phyloP scores from a whole-genome alignment of 805 yeast genomes.

The Ogataea zsoltii region DNA sequence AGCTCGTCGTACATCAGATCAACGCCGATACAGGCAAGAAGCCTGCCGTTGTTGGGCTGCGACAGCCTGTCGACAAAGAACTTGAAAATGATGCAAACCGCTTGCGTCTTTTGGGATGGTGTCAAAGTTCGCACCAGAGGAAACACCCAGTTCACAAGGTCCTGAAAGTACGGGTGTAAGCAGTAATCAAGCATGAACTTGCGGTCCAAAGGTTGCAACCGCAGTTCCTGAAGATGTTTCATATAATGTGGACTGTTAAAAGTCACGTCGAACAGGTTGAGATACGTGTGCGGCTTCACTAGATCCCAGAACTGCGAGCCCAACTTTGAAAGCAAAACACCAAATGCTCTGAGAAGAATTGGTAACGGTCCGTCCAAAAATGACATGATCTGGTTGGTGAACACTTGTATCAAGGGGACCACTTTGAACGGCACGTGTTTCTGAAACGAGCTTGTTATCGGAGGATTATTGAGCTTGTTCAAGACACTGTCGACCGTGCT shows the following conservation, averaged over 20 bases:
- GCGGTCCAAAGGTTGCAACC: neutral
- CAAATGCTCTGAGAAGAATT: slow-evolving; percentile 52
- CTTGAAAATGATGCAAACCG: slow-evolving; percentile 52
- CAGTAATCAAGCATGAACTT: slow-evolving; percentile 19
- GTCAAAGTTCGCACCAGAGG: slow-evolving; percentile 42
- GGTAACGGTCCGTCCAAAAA: slow-evolving; percentile 52
- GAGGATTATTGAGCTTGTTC: slow-evolving; percentile 28
- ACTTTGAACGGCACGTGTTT: slow-evolving; percentile 32
- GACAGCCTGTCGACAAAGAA: slow-evolving; percentile 41
- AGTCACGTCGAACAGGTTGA: slow-evolving; percentile 59
- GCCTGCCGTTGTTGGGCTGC: slow-evolving; percentile 24
- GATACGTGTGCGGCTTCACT: slow-evolving; percentile 52
- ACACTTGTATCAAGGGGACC: slow-evolving; percentile 39
- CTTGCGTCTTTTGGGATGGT: slow-evolving; percentile 51
- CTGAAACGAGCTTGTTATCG: slow-evolving; percentile 24
- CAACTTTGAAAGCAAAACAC: slow-evolving; percentile 43
- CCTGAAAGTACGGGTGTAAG: slow-evolving; percentile 35
- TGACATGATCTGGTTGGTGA: slow-evolving; percentile 55
- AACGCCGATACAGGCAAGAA: slow-evolving; percentile 29
- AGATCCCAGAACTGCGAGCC: slow-evolving; percentile 53
- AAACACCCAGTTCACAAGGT: slow-evolving; percentile 57
- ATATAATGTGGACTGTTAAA: slow-evolving; percentile 54
- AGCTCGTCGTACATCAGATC: slow-evolving; percentile 24
- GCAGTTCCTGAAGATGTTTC: slow-evolving; percentile 32
- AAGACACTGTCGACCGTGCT: slow-evolving; percentile 39